phyloP scores from a whole-genome alignment of 805 yeast species.

The Isabelozyma rhagii region DNA sequence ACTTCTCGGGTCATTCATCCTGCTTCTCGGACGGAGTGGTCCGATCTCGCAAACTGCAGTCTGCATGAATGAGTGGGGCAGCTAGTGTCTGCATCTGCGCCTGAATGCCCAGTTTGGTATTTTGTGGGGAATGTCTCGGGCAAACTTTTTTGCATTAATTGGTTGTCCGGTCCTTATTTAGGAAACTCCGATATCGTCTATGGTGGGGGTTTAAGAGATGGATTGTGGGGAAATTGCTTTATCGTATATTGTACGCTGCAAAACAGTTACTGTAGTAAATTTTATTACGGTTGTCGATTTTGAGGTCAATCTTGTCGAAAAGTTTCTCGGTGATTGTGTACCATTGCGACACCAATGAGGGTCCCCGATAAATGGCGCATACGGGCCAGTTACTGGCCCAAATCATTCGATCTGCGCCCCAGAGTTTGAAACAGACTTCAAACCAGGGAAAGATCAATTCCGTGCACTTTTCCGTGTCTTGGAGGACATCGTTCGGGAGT shows the following conservation, averaged over 20 bases:
- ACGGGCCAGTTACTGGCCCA: constrained; percentile 51
- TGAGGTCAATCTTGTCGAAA: constrained; percentile 10
- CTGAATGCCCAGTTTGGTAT: neutral
- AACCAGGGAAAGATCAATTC: constrained; percentile 29
- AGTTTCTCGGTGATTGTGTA: constrained; percentile 12
- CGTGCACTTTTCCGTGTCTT: constrained; percentile 10
- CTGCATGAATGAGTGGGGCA: neutral
- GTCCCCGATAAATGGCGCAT: constrained; percentile 17
- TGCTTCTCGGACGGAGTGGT: neutral
- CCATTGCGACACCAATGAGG: constrained; percentile 19
- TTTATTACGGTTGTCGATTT: constrained; percentile 7
- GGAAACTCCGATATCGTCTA: neutral
- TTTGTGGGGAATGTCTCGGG: neutral
- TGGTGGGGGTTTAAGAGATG: neutral
- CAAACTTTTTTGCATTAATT: neutral
- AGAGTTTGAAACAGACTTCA: constrained; percentile 22
- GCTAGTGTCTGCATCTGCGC: neutral
- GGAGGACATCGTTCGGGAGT: constrained; percentile 15
- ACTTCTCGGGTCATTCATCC: neutral
- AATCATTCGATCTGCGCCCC: constrained; percentile 26
- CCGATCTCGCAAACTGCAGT: neutral
- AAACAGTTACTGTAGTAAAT: constrained; percentile 14
- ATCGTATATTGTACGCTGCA: constrained; percentile 16
- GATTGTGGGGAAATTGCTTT: neutral
- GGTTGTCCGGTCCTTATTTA: neutral